Conservation (phyloP, 1,139 yeast genomes). For the Arxiozyma heterogenica region DNA sequence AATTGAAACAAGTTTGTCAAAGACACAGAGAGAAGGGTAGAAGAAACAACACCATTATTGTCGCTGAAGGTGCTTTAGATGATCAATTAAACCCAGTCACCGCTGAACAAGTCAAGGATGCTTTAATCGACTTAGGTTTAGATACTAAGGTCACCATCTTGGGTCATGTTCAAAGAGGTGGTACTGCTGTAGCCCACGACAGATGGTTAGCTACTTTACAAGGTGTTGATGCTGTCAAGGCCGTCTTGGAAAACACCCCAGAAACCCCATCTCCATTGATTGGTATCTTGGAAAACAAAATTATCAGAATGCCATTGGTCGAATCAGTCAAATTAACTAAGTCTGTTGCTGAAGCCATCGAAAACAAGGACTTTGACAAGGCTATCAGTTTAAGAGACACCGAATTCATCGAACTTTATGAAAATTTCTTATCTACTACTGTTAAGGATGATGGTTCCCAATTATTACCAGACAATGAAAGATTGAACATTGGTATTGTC, state of each 20-base stretch:
- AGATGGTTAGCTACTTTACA: constrained; percentile 67
- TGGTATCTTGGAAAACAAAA: constrained; percentile 62
- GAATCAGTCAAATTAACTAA: constrained; percentile 66
- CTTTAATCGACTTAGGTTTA: constrained; percentile 58
- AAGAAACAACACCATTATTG: constrained; percentile 71
- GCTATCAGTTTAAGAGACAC: constrained; percentile 64
- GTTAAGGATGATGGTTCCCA: constrained; percentile 49
- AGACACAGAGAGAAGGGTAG: constrained; percentile 64
- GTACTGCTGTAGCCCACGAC: constrained; percentile 75
- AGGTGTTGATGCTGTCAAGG: constrained; percentile 78
- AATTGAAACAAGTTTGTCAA: constrained; percentile 53
- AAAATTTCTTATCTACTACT: constrained; percentile 57
- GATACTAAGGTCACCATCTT: constrained; percentile 73
- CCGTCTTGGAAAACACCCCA: constrained; percentile 61
- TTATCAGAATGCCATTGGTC: constrained; percentile 58
- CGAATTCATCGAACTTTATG: constrained; percentile 59
- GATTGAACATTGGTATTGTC: constrained; percentile 59
- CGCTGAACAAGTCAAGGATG: constrained; percentile 58
- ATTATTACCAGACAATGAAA: constrained; percentile 44
- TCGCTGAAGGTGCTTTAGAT: constrained; percentile 77
- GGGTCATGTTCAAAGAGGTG: constrained; percentile 84
- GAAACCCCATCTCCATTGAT: constrained; percentile 70
- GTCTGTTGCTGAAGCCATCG: constrained; percentile 61
- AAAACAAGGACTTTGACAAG: constrained; percentile 47
- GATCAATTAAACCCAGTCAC: constrained; percentile 57